A percentile compares a stretch with the other conserved stretches of the same genome.
These are phyloP conservation scores for Rossbeevera mucosa DNA, from an alignment of 768 basidiomycete species.

Conservation along the genomic window DNA sequence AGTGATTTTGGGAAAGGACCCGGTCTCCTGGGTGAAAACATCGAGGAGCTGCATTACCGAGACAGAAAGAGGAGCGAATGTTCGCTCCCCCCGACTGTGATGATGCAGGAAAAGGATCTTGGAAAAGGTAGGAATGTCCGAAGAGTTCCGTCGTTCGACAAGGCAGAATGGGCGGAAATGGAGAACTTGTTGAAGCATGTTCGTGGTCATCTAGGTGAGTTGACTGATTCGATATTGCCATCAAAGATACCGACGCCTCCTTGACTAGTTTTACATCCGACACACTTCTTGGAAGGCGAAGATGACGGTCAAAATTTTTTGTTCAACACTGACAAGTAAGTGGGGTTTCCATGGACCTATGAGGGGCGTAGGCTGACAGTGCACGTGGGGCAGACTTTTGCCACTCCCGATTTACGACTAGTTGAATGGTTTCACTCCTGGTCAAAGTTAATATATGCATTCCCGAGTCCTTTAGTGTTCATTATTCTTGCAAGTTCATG, in stretches of 20 bases:
- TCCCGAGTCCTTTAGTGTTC: constrained; percentile 3
- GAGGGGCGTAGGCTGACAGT: constrained; percentile 5
- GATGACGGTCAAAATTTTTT: constrained; percentile 89
- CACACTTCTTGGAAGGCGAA: constrained; percentile 88
- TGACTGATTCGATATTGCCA: not conserved
- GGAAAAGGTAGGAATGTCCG: constrained; percentile 36
- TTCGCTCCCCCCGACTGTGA: constrained; percentile 17
- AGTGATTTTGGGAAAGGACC: constrained; percentile 49
- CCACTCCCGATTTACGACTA: constrained; percentile 74
- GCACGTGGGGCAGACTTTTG: constrained; percentile 40
- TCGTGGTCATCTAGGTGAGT: constrained; percentile 82
- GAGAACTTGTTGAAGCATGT: constrained; percentile 71
- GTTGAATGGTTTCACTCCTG: not conserved
- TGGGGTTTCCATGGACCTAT: not conserved
- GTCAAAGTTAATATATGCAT: not conserved
- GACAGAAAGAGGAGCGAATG: constrained; percentile 22
- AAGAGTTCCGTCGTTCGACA: constrained; percentile 69
- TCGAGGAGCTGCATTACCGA: constrained; percentile 16
- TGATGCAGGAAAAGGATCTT: constrained; percentile 36
- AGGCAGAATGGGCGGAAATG: constrained; percentile 86
- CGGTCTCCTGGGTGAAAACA: constrained; percentile 9
- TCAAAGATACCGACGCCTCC: not conserved
- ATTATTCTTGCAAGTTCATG: not conserved
- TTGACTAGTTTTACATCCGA: constrained; percentile 75
- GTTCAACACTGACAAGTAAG: constrained; percentile 81